These are phyloP conservation scores for Hymenoscyphus salicellus DNA, from an alignment of 2,329 filamentous ascomycete species.

Conservation along the genomic window DNA sequence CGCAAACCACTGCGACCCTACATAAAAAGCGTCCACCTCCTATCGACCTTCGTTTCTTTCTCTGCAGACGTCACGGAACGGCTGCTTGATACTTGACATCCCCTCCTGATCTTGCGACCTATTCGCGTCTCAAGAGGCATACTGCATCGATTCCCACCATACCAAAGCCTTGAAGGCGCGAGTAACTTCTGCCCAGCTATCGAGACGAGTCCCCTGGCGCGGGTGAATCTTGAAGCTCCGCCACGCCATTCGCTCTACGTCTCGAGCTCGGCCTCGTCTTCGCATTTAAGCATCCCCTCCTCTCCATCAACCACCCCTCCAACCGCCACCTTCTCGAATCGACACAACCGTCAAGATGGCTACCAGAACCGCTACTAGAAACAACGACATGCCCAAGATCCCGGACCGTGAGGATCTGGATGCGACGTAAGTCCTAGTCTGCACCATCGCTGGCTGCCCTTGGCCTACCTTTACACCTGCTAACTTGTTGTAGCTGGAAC, in stretches of 20 bases:
- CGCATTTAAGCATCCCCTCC: constrained; percentile 1
- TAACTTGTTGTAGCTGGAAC: constrained; percentile 62
- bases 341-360: constrained; percentile 14
- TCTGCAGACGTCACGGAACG: neutral
- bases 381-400: constrained; percentile 49
- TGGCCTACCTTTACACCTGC: neutral
- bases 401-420: constrained; percentile 62
- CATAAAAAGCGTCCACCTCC: constrained; percentile 3
- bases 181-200: neutral
- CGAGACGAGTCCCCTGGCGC: neutral
- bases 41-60: constrained; percentile 9
- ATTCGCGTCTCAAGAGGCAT: constrained; percentile 14
- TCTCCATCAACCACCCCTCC: neutral
- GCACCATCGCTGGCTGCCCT: neutral
- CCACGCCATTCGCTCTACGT: neutral
- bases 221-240: neutral
- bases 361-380: constrained; percentile 21
- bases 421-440: constrained; percentile 52
- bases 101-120: constrained; percentile 4
- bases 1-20: constrained; percentile 9
- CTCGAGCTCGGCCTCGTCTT: neutral
- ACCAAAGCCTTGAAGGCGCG: constrained; percentile 4
- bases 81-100: neutral
- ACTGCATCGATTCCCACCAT: constrained; percentile 10
- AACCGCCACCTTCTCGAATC: constrained; percentile 10